Base-by-base conservation (phyloP, 164 flowering plant species). In the Tinospora cordifolia region DNA sequence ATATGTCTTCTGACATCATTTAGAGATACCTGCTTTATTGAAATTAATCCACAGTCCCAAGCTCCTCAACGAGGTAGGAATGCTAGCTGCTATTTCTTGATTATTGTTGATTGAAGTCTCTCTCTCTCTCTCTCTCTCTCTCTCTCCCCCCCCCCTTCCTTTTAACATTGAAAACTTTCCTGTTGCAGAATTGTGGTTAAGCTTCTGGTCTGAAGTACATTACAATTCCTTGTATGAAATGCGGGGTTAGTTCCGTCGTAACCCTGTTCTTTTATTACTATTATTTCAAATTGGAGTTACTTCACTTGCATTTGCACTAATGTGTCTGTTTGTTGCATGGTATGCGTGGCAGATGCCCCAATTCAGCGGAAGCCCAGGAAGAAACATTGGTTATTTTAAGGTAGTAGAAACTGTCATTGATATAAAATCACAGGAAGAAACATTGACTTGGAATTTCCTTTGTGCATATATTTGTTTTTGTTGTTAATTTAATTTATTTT, bases 201-300 rank as follows among this genome's bases (percentile, higher is more conserved):
- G 98, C 76, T 90, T 92, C 74, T 92, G 96, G 96, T 92, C 96
- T 65, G 96, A 92, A 79, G 92, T 90, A 38, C 98, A 92, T 69
- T 92, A 92, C 84, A 92, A 92, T 76, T 90, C 98, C n/a, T 74
- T 92, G 17, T 90, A 90, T 72, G 92, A 85, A 41, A 70, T 86
- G 27, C 82, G 68, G 81, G 93, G 97, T 91, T 60, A 24, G 87
- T 80, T 69, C 39, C 65, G 24, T 34, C 41, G 15, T 44, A 46
- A 15, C 41, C 41, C 65, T n/a, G n/a, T n/a, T n/a, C n/a, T 17
- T 58, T 26, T 9, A 58, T 8, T 54, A 8, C n/a, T 54, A 15
- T 6, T 51, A 7, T 4, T n/a, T 6, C 22, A 0, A 22, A 17
- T 21, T 3, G 8, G 60, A 54, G 22, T 54, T 54, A 8, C 21